Conservation (phyloP, 2,329 filamentous ascomycete genomes). For the Aureobasidium sp. region DNA sequence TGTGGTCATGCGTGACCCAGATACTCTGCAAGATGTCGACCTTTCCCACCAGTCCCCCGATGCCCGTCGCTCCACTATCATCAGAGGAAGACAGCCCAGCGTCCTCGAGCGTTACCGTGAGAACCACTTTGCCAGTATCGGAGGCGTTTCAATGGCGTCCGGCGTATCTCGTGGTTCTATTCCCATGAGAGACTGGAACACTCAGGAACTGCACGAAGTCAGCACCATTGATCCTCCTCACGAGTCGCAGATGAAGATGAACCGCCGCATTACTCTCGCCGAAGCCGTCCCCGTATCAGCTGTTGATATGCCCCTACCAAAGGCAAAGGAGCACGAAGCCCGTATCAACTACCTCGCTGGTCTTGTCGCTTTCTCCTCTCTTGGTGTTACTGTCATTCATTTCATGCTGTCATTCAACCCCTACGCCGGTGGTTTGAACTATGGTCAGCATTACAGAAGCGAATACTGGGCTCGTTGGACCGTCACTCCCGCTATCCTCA, state of each 20-base stretch:
- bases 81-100: slow-evolving; percentile 3
- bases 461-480: slow-evolving; percentile 38
- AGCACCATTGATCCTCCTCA: slow-evolving; percentile 3
- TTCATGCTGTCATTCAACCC: slow-evolving; percentile 40
- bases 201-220: slow-evolving; percentile 1
- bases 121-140: slow-evolving; percentile 2
- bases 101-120: slow-evolving; percentile 7
- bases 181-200: slow-evolving; percentile 8
- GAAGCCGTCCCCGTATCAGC: slow-evolving; percentile 9
- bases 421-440: slow-evolving; percentile 32
- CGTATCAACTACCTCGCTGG: slow-evolving; percentile 43
- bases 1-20: neutral
- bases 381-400: slow-evolving; percentile 41
- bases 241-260: neutral
- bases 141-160: neutral
- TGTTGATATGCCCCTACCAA: slow-evolving; percentile 12
- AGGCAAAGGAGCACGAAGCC: slow-evolving; percentile 17
- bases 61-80: neutral
- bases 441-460: slow-evolving; percentile 31
- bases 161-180: neutral
- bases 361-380: slow-evolving; percentile 37
- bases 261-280: slow-evolving; percentile 10
- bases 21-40: slow-evolving; percentile 2
- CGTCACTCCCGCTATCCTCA: slow-evolving; percentile 39
- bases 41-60: neutral